Conservation (phyloP, 2,329 filamentous ascomycete genomes). For the Aureobasidium zeae region DNA sequence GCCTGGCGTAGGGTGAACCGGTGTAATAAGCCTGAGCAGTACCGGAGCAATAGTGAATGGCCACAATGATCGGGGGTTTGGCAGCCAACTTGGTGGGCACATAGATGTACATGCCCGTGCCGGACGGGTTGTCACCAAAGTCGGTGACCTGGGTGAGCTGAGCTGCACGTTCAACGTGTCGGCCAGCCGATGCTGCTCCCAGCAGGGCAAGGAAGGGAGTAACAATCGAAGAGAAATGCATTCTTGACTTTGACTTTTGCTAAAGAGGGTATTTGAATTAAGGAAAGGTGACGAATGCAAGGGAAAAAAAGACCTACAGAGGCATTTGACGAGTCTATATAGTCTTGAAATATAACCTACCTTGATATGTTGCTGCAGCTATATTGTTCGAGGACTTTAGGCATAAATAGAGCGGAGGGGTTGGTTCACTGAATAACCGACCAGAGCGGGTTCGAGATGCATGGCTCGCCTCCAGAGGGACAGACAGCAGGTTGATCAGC, state of each 20-base stretch:
- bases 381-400: slow-evolving; percentile 2
- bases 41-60: slow-evolving; percentile 47
- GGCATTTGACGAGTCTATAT: background rate
- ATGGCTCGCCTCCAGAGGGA: background rate
- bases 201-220: slow-evolving; percentile 6
- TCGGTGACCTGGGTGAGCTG: slow-evolving; percentile 8
- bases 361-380: slow-evolving; percentile 3
- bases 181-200: slow-evolving; percentile 4
- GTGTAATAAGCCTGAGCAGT: slow-evolving; percentile 42
- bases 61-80: slow-evolving; percentile 21
- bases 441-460: slow-evolving; percentile 4
- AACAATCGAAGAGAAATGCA: slow-evolving; percentile 9
- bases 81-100: slow-evolving; percentile 19
- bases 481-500: slow-evolving; percentile 1
- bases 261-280: no score
- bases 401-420: background rate
- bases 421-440: background rate
- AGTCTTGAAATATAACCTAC: background rate
- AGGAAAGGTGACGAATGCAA: background rate
- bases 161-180: slow-evolving; percentile 7
- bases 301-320: background rate
- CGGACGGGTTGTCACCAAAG: slow-evolving; percentile 7
- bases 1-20: slow-evolving; percentile 39
- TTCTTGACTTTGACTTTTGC: no score
- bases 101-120: slow-evolving; percentile 16